Percentiles rank a stretch among this genome's conserved stretches.
These are phyloP conservation scores for Botrytis deweyae DNA, from an alignment of 2,329 filamentous ascomycete species.

Conservation along the genomic window DNA sequence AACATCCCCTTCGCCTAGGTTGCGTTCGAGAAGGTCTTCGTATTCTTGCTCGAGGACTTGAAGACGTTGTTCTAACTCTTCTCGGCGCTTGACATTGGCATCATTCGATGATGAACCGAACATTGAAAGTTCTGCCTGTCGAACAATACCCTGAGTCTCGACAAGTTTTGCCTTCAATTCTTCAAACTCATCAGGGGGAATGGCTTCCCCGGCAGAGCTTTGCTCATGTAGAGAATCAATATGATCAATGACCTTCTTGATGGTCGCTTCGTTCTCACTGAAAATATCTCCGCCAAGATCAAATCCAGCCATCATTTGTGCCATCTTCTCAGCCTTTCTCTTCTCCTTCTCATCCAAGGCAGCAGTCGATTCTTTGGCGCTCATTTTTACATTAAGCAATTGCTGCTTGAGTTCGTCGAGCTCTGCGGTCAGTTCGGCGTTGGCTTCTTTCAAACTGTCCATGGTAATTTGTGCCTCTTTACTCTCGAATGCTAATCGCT, in stretches of 20 bases:
- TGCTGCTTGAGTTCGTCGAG: slow-evolving; percentile 96
- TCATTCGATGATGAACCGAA: slow-evolving; percentile 67
- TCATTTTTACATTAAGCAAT: slow-evolving; percentile 93
- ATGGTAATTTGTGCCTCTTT: slow-evolving; percentile 97
- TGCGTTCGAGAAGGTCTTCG: slow-evolving; percentile 76
- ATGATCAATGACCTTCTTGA: slow-evolving; percentile 80
- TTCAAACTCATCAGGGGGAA: slow-evolving; percentile 78
- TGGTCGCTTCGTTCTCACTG: slow-evolving; percentile 85
- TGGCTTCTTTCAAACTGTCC: slow-evolving; percentile 95
- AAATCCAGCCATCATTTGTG: slow-evolving; percentile 99
- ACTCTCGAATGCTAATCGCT: slow-evolving; percentile 91
- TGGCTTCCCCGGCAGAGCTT: slow-evolving; percentile 71
- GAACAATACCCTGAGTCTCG: slow-evolving; percentile 87
- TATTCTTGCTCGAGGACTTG: slow-evolving; percentile 77
- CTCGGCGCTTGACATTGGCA: slow-evolving; percentile 64
- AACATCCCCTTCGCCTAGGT: slow-evolving; percentile 73
- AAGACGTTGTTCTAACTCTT: slow-evolving; percentile 76
- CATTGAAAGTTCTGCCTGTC: slow-evolving; percentile 85
- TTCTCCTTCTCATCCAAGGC: slow-evolving; percentile 96
- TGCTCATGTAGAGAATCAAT: slow-evolving; percentile 77
- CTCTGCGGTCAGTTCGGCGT: slow-evolving; percentile 85
- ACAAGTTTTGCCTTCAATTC: slow-evolving; percentile 75
- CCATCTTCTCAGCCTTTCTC: slow-evolving; percentile 99
- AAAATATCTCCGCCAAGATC: slow-evolving; percentile 91
- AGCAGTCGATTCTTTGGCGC: slow-evolving; percentile 86